Percentiles rank a stretch among this genome's conserved stretches.
Evolutionary conservation across 2,329 filamentous ascomycete genomes (phyloP).

Genomic region (Talaromyces rugulosus): DNA sequence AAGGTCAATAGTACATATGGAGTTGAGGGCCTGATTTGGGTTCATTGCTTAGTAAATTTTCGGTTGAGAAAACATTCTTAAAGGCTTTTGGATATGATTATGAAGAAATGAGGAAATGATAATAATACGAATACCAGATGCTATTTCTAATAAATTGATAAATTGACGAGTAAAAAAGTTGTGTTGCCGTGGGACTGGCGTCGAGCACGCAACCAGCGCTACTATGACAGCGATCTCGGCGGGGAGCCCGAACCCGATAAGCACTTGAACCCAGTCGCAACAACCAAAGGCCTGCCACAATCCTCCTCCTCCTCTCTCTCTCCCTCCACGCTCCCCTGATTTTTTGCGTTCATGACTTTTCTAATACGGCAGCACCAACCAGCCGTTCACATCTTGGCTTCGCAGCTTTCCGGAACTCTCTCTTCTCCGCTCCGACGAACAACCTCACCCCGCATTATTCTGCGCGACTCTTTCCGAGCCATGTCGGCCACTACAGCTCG

Average conservation of each 20-base stretch:
- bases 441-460: constrained; percentile 11
- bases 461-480: constrained; percentile 21
- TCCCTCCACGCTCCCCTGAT: background rate
- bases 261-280: background rate
- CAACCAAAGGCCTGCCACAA: background rate
- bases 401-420: background rate
- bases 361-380: background rate
- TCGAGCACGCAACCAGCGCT: background rate
- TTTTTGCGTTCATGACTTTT: background rate
- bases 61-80: background rate
- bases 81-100: background rate
- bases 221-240: background rate
- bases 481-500: constrained; percentile 37
- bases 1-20: background rate
- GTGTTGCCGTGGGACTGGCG: background rate
- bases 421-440: constrained; percentile 4
- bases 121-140: background rate
- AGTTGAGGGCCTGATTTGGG: background rate
- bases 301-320: background rate
- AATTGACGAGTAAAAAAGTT: background rate
- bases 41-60: background rate
- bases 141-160: background rate
- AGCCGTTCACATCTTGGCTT: background rate
- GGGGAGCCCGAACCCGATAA: background rate
- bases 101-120: background rate